Evolutionary conservation across 2,329 filamentous ascomycete genomes (phyloP).

Genomic region (Aspergillus pseudonomiae): DNA sequence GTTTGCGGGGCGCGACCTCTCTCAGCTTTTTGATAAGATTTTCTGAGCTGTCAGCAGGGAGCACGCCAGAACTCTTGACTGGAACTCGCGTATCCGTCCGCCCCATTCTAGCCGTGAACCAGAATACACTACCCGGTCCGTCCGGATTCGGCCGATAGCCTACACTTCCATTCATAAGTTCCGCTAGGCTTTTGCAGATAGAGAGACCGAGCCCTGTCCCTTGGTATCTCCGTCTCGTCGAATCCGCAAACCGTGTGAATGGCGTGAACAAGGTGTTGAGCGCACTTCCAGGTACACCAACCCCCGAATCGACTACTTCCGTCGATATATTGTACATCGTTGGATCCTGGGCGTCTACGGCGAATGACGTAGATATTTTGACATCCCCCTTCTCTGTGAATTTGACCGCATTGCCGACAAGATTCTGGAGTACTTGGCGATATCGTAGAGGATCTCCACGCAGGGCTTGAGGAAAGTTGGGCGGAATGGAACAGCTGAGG

Average conservation of each 20-base stretch:
- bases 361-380: conserved; percentile 46
- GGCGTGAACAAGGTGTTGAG: conserved; percentile 57
- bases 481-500: conserved; percentile 49
- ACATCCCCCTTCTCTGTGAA: conserved; percentile 62
- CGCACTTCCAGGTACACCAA: conserved; percentile 53
- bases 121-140: conserved; percentile 55
- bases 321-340: conserved; percentile 52
- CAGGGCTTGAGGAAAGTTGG: conserved; percentile 53
- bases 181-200: conserved; percentile 60
- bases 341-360: conserved; percentile 44
- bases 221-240: conserved; percentile 56
- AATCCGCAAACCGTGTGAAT: conserved; percentile 59
- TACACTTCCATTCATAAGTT: conserved; percentile 60
- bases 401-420: conserved; percentile 64
- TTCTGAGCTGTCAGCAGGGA: conserved; percentile 8
- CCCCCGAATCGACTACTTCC: conserved; percentile 58
- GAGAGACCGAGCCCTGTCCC: conserved; percentile 61
- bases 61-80: conserved; percentile 29
- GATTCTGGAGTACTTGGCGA: conserved; percentile 65
- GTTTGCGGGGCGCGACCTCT: conserved; percentile 44
- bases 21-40: conserved; percentile 36
- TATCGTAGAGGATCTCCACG: conserved; percentile 63
- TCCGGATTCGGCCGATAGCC: conserved; percentile 51
- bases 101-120: conserved; percentile 52
- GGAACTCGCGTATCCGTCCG: conserved; percentile 38